Base-by-base conservation (phyloP, 306 rosid species). In the Pachyrhizus erosus region DNA sequence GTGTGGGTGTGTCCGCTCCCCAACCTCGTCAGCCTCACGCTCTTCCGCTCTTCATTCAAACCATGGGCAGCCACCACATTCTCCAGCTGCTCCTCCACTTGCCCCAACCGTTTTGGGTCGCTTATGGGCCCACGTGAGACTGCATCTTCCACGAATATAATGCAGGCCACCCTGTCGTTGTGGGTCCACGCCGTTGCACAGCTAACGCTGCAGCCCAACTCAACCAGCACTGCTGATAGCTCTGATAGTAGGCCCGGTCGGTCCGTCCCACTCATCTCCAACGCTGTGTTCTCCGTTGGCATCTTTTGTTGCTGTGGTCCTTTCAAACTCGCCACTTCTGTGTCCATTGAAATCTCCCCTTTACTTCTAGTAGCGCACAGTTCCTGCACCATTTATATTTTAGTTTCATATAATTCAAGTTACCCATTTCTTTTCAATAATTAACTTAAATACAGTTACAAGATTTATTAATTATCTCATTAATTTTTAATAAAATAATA, bases 141-240 rank as follows among this genome's bases (percentile, higher is more conserved):
- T 23, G 88, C 94, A 5, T 96, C 96, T 74, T 93, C 92, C 2
- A 96, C 73, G 60, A 88, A 84, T 70, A 91, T 51, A 31, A 96
- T 89, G 80, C 88, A 84, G 20, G 97, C 99, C 3, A 60, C 91
- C 3, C 86, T 82, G 55, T 81, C 62, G 12, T 87, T 89, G 86
- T 93, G 94, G 74, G 98, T 96, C 99, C 99, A 96, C 0, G 94
- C 93, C n/a, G 75, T 74, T 1, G 86, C 87, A 0, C 93, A 86
- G 18, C 91, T 92, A 17, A 92, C 70, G 54, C 73, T 87, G 84
- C 94, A 93, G 40, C 92, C 91, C 61, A 89, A 80, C 55, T 90
- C 91, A 1, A 90, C 82, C 0, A 96, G 84, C 12, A 89, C 97
- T 0, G 97, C 94, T 0, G 88, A 87, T 60, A 96, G 85, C 74